Percentiles rank a stretch among this genome's conserved stretches.
These are phyloP conservation scores for Dittrichia graveolens DNA, from an alignment of 129 eudicot genomes.

Conservation along the genomic window DNA sequence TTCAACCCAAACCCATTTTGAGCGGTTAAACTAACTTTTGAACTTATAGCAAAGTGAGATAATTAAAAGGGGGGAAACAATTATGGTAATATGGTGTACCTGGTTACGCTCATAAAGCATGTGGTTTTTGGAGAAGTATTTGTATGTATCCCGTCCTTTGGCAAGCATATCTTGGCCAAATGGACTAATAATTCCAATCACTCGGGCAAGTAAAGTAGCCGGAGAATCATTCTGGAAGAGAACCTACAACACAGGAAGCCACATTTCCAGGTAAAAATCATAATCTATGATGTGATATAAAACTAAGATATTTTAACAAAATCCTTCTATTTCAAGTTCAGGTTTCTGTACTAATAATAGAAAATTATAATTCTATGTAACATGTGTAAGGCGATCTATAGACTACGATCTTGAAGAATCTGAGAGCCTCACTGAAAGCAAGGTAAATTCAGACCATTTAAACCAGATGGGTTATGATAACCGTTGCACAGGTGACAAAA, in stretches of 20 bases:
- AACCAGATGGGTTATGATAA: not conserved
- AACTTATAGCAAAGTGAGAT: conserved; percentile 5
- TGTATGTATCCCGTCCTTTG: conserved; percentile 91
- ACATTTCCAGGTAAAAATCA: conserved; percentile 10
- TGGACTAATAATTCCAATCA: conserved; percentile 82
- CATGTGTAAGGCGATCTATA: not conserved
- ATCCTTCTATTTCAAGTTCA: conserved; percentile 11
- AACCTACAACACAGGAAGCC: conserved; percentile 51
- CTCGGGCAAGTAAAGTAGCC: conserved; percentile 96
- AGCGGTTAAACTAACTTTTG: not conserved
- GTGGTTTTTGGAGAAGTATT: conserved; percentile 93
- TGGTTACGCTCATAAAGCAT: conserved; percentile 98
- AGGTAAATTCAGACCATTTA: not conserved
- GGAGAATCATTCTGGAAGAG: conserved; percentile 99
- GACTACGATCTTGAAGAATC: not conserved
- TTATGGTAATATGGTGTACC: conserved; percentile 41
- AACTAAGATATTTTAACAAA: not conserved
- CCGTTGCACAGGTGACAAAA: not conserved
- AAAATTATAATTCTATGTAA: not conserved
- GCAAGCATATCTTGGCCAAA: conserved; percentile 90
- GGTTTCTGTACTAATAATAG: not conserved
- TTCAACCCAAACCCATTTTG: not conserved
- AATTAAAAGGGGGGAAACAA: not conserved
- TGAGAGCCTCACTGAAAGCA: not conserved
- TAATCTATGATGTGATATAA: not conserved